Evolutionary conservation across 73 alveolate species (phyloP).

Genomic region (Paramecium primaurelia): DNA sequence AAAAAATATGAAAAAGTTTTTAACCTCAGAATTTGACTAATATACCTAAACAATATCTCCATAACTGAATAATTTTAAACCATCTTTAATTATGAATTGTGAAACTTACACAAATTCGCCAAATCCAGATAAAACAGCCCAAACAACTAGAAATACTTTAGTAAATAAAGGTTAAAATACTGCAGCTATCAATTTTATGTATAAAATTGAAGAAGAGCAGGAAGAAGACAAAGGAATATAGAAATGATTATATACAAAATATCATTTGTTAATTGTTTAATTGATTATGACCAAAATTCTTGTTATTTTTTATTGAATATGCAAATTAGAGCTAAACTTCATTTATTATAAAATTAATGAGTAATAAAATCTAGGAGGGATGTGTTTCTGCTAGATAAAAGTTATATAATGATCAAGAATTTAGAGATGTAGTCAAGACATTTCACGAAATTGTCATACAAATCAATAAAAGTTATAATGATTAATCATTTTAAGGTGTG

Average conservation of each 20-base stretch:
- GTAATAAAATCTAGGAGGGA: background rate
- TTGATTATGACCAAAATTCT: background rate
- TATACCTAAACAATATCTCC: background rate
- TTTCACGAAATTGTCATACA: slow-evolving; percentile 10
- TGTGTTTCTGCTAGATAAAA: background rate
- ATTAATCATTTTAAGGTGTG: background rate
- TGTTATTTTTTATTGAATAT: background rate
- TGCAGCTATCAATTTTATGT: background rate
- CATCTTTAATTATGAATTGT: background rate
- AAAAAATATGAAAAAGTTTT: background rate
- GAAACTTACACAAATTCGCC: background rate
- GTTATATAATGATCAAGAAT: slow-evolving; percentile 36
- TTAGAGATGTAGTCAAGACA: slow-evolving; percentile 33
- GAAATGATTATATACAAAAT: background rate
- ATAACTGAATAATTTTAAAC: background rate
- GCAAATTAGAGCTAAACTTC: background rate
- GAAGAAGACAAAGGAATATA: background rate
- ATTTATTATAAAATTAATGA: background rate
- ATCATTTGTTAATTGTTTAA: background rate
- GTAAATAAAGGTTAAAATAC: background rate
- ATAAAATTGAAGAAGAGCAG: background rate
- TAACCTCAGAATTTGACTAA: background rate
- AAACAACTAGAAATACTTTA: background rate
- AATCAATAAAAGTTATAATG: slow-evolving; percentile 3
- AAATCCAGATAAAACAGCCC: background rate